Evolutionary conservation across 768 basidiomycete genomes (phyloP).

Genomic region (Panaeolus cyanescens): DNA sequence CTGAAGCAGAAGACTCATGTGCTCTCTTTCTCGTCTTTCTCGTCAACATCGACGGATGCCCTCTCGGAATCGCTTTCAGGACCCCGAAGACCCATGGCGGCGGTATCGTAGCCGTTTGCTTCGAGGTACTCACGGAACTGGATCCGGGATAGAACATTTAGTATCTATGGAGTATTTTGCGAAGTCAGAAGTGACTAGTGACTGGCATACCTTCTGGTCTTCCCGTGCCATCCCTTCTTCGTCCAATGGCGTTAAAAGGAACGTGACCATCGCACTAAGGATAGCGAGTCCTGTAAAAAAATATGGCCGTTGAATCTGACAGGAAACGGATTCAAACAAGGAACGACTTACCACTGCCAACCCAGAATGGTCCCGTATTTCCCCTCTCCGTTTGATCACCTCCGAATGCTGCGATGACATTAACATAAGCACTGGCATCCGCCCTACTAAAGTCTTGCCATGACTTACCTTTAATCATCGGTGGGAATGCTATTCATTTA

Average conservation of each 20-base stretch:
- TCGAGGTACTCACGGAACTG: conserved; percentile 86
- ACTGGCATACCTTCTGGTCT: conserved; percentile 57
- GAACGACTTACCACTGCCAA: conserved; percentile 61
- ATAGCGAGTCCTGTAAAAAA: conserved; percentile 79
- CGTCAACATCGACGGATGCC: conserved; percentile 22
- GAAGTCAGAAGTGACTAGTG: too few relatives aligned
- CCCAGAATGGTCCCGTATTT: conserved; percentile 89
- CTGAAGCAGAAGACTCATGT: too few relatives aligned
- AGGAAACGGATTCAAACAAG: conserved; percentile 4
- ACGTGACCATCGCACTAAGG: conserved; percentile 70
- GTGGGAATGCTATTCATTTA: too few relatives aligned
- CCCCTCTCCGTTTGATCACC: conserved; percentile 51
- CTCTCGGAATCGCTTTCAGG: conserved; percentile 19
- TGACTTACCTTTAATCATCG: conserved; percentile 60
- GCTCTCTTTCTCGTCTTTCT: too few relatives aligned
- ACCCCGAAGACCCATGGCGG: conserved; percentile 61
- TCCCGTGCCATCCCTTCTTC: conserved; percentile 81
- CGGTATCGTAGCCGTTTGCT: conserved; percentile 76
- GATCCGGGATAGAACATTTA: neutral
- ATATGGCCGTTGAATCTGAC: conserved; percentile 4
- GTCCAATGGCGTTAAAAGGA: conserved; percentile 74
- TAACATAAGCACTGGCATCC: conserved; percentile 10
- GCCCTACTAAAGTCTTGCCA: neutral
- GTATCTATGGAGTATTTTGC: too few relatives aligned
- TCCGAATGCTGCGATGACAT: conserved; percentile 53